A percentile compares a stretch with the other conserved stretches of the same genome.
These are phyloP conservation scores for Nemania sp. DNA, from an alignment of 2,329 filamentous ascomycete genomes.

Conservation along the genomic window DNA sequence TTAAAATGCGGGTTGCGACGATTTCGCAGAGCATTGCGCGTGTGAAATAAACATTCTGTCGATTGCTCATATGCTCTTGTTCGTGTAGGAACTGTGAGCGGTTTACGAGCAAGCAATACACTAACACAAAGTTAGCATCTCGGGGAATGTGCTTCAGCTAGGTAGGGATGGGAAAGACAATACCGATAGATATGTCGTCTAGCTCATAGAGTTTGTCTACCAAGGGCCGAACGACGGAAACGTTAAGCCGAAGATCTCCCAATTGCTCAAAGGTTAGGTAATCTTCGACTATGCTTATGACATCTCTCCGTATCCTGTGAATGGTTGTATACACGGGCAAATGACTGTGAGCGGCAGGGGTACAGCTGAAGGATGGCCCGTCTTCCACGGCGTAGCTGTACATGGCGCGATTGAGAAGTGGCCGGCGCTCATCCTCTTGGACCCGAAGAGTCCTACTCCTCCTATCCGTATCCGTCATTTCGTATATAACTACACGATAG, in stretches of 20 bases:
- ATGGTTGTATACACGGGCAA: slow-evolving; percentile 83
- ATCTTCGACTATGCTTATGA: slow-evolving; percentile 72
- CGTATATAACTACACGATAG: slow-evolving; percentile 14
- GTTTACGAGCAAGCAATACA: slow-evolving; percentile 87
- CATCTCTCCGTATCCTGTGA: slow-evolving; percentile 75
- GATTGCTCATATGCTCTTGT: slow-evolving; percentile 79
- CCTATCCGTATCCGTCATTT: slow-evolving; percentile 39
- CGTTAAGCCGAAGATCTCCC: slow-evolving; percentile 83
- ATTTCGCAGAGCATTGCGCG: slow-evolving; percentile 84
- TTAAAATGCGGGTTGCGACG: slow-evolving; percentile 80
- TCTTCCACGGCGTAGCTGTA: slow-evolving; percentile 54
- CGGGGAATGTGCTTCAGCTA: not conserved
- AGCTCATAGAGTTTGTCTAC: slow-evolving; percentile 86
- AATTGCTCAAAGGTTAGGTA: slow-evolving; percentile 79
- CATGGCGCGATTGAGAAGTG: slow-evolving; percentile 54
- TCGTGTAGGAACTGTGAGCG: slow-evolving; percentile 82
- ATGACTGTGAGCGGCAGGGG: slow-evolving; percentile 68
- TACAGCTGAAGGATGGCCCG: slow-evolving; percentile 64
- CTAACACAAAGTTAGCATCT: slow-evolving; percentile 54
- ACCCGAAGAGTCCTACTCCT: slow-evolving; percentile 40
- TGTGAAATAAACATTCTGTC: slow-evolving; percentile 84
- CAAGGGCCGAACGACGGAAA: slow-evolving; percentile 80
- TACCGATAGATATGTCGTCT: slow-evolving; percentile 82
- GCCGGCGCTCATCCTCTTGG: slow-evolving; percentile 50
- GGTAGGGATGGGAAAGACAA: slow-evolving; percentile 40